A percentile compares a stretch with the other conserved stretches of the same genome.
These are phyloP conservation scores for Carex scoparia DNA, from an alignment of 176 grass and related monocot genomes.

Conservation along the genomic window DNA sequence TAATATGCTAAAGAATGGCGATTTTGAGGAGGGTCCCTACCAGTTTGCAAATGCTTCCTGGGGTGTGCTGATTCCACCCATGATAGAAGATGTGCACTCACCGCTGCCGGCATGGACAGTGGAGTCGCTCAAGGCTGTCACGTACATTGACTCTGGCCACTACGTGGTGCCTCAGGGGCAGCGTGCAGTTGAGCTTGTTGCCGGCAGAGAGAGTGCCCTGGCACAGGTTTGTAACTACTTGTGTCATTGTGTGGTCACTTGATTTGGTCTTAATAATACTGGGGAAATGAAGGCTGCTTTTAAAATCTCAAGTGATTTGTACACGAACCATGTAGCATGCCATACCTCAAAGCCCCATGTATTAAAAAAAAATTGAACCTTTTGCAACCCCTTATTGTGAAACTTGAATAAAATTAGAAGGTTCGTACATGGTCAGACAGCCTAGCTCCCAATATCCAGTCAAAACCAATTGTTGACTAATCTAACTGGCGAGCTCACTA, in stretches of 20 bases:
- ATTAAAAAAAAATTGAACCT: not conserved
- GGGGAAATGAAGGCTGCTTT: not conserved
- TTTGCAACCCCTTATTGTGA: not conserved
- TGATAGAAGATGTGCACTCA: constrained; percentile 90
- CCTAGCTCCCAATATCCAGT: not conserved
- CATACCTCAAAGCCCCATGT: not conserved
- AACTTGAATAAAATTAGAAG: too few relatives aligned
- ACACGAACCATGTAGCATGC: not conserved
- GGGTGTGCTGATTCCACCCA: constrained; percentile 81
- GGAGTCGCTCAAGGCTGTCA: constrained; percentile 70
- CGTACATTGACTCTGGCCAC: constrained; percentile 83
- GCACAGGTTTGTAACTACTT: constrained; percentile 13
- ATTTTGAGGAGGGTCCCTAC: constrained; percentile 78
- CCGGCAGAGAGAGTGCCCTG: constrained; percentile 64
- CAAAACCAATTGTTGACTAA: not conserved
- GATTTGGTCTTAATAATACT: not conserved
- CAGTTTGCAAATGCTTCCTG: constrained; percentile 53
- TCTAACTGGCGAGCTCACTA: not conserved
- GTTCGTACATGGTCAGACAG: too few relatives aligned
- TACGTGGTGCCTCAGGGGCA: constrained; percentile 62
- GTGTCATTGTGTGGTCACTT: not conserved
- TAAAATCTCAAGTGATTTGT: not conserved
- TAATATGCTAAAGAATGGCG: constrained; percentile 83
- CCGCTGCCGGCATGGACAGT: constrained; percentile 78
- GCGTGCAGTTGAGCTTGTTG: constrained; percentile 72